These are phyloP conservation scores for Trametes villosa DNA, from an alignment of 768 basidiomycete genomes.

Conservation along the genomic window DNA sequence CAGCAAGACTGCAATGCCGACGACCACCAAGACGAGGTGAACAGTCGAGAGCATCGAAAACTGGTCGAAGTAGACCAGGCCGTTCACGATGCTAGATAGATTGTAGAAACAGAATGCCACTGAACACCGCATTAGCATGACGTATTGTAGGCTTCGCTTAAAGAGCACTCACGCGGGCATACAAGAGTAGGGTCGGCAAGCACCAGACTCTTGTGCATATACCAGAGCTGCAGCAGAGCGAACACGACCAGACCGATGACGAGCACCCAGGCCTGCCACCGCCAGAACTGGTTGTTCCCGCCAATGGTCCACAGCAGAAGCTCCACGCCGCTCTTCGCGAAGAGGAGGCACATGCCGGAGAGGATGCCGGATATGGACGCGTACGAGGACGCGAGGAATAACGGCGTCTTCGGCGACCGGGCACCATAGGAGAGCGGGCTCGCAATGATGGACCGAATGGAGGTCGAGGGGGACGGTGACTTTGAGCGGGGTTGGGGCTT, in stretches of 20 bases:
- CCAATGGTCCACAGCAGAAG: slow-evolving; percentile 77
- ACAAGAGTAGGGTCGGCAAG: slow-evolving; percentile 86
- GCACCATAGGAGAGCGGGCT: slow-evolving; percentile 25
- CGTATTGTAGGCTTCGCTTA: too few species aligned
- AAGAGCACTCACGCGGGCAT: slow-evolving; percentile 69
- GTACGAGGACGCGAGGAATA: slow-evolving; percentile 80
- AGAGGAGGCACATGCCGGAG: slow-evolving; percentile 89
- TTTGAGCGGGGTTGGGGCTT: slow-evolving; percentile 40
- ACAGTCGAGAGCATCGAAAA: slow-evolving; percentile 67
- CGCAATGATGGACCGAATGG: slow-evolving; percentile 30
- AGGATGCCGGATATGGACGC: slow-evolving; percentile 87
- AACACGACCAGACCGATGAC: slow-evolving; percentile 71
- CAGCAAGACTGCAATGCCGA: slow-evolving; percentile 80
- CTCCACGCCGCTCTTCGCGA: slow-evolving; percentile 94
- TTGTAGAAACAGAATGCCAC: slow-evolving; percentile 97
- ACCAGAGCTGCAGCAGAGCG: slow-evolving; percentile 84
- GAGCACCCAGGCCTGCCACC: slow-evolving; percentile 85
- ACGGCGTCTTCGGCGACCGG: slow-evolving; percentile 49
- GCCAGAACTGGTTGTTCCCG: slow-evolving; percentile 81
- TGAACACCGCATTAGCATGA: slow-evolving; percentile 30
- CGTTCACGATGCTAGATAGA: slow-evolving; percentile 87
- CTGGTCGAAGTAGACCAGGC: slow-evolving; percentile 89
- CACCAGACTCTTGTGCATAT: slow-evolving; percentile 77
- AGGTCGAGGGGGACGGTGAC: slow-evolving; percentile 27
- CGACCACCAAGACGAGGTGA: slow-evolving; percentile 74